These are phyloP conservation scores for Pseudogymnoascus sp. DNA, from an alignment of 2,329 filamentous ascomycete species.

Conservation along the genomic window DNA sequence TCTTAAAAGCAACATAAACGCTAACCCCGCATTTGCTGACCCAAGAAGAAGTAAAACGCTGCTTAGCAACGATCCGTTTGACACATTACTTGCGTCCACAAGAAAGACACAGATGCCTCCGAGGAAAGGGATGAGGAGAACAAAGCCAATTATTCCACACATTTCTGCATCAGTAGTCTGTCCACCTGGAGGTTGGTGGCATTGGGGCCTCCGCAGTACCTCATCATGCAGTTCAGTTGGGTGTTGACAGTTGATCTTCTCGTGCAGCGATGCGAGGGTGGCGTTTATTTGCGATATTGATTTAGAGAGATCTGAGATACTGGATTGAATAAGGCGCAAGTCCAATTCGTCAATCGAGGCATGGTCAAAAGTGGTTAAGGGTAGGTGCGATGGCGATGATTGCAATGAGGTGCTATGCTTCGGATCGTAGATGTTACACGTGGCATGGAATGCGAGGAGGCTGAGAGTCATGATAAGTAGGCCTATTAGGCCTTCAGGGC, in stretches of 20 bases:
- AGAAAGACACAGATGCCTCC: not conserved
- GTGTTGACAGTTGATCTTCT: not conserved
- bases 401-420: not conserved
- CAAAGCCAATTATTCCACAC: not conserved
- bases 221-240: not conserved
- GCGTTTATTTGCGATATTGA: not conserved
- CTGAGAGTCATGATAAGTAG: not conserved
- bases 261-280: not conserved
- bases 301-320: not conserved
- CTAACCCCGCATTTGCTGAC: not conserved
- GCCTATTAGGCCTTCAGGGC: not conserved
- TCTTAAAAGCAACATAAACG: not conserved
- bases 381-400: not conserved
- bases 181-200: not conserved
- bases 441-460: not conserved
- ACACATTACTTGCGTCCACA: not conserved
- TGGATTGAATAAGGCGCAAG: not conserved
- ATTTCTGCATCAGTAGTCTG: not conserved
- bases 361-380: not conserved
- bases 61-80: not conserved
- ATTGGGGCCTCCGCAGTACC: not conserved
- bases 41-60: not conserved
- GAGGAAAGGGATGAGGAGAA: not conserved
- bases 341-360: not conserved
- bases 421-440: not conserved